Base-by-base conservation (phyloP, 176 grass and related monocot species). In the Poa annua region DNA sequence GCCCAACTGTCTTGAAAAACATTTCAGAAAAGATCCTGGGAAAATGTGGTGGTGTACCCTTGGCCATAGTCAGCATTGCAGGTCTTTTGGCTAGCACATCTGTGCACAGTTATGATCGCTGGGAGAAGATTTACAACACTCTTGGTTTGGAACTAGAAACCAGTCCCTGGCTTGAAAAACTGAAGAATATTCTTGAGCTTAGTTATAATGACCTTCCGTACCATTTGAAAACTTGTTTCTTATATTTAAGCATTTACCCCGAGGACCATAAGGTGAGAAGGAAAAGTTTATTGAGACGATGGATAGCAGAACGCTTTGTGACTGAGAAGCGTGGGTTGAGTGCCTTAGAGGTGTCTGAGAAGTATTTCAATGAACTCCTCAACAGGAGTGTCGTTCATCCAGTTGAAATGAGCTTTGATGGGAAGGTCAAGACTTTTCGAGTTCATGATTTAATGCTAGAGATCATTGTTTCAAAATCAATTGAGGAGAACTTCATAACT, bases 111-210 rank as follows among this genome's bases (percentile, higher is more conserved):
- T 69, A 53, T 76, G 42, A 85, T 53, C 77, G 16, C 10, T 89
- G 82, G 82, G 17, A 70, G 32, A 89, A 85, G 21, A 44, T 81
- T 20, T 76, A 51, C 57, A 29, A 2, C 2, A 76, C 87, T 76
- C 41, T 89, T 70, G 87, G 87, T 50, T 14, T 71, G 10, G 77
- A 85, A 21, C 61, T 89, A 16, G 82, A 89, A 60, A 61, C 77
- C 6, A 85, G 50, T 81, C 77, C 87, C 2, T 70, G 59, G 24
- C 77, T 85, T 89, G 87, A 85, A 65, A 85, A 71, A 32, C 65
- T 85, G 51, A 89, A 85, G 22, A 70, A 75, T 44, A 85, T 89
- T 68, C 77, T 89, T 76, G 87, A 85, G 87, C 76, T 88, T 59
- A 88, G 82, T 32, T 88, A 85, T 49, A 76, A 76, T 76, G 82